Percentiles rank a stretch among this genome's conserved stretches.
Conservation (phyloP, 2,329 filamentous ascomycete genomes). For the Xylaria sp. region DNA sequence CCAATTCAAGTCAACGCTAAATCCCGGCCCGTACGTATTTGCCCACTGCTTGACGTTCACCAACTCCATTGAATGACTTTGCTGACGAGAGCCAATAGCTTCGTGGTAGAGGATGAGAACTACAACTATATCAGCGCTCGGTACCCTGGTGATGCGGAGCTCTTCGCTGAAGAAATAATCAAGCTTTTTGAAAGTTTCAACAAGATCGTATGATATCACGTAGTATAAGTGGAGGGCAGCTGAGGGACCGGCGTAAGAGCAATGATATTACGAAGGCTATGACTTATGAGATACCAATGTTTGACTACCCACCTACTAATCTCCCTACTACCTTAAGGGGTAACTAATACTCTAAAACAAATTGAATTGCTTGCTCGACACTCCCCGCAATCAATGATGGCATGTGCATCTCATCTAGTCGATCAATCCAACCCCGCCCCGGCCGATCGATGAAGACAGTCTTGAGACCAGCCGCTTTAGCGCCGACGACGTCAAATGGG, state of each 20-base stretch:
- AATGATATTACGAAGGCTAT: slow-evolving; percentile 30
- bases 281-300: slow-evolving; percentile 25
- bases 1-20: slow-evolving; percentile 59
- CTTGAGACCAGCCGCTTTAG: slow-evolving; percentile 68
- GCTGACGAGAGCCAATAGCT: slow-evolving; percentile 49
- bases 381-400: slow-evolving; percentile 67
- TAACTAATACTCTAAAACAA: slow-evolving; percentile 45
- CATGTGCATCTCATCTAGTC: slow-evolving; percentile 59
- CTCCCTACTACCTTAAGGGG: neutral
- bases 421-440: slow-evolving; percentile 73
- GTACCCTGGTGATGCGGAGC: slow-evolving; percentile 58
- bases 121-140: slow-evolving; percentile 63
- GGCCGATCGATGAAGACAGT: slow-evolving; percentile 75
- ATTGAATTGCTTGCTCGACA: slow-evolving; percentile 67
- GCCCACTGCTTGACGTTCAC: neutral
- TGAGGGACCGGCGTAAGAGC: neutral
- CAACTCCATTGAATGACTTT: slow-evolving; percentile 10
- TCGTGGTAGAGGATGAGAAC: slow-evolving; percentile 60
- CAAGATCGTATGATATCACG: slow-evolving; percentile 40
- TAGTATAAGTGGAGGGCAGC: neutral
- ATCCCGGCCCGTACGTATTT: slow-evolving; percentile 55
- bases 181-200: slow-evolving; percentile 54
- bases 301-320: slow-evolving; percentile 12
- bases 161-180: slow-evolving; percentile 57
- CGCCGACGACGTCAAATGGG: slow-evolving; percentile 78